Percentiles rank a stretch among this genome's conserved stretches.
phyloP scores from a whole-genome alignment of 768 basidiomycete species.

The Lactarius hengduanensis region DNA sequence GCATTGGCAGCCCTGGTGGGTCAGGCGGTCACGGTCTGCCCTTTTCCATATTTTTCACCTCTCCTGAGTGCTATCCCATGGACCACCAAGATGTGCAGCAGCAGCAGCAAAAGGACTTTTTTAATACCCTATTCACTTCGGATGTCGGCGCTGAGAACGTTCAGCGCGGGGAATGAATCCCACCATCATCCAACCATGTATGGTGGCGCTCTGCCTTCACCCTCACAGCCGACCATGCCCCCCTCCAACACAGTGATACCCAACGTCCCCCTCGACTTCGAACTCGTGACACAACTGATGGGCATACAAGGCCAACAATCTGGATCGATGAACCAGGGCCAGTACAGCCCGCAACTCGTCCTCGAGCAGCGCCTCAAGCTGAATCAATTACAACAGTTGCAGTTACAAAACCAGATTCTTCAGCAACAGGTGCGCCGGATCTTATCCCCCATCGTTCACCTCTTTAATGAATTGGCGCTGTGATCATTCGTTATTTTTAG shows the following conservation, averaged over 20 bases:
- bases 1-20: constrained; percentile 1
- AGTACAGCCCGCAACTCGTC: constrained; percentile 47
- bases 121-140: constrained; percentile 33
- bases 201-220: constrained; percentile 25
- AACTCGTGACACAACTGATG: constrained; percentile 51
- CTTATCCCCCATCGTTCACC: constrained; percentile 15
- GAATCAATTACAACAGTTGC: constrained; percentile 71
- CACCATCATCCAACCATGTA: constrained; percentile 25
- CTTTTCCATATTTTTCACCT: background rate
- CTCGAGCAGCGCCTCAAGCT: constrained; percentile 79
- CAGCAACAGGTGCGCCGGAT: constrained; percentile 73
- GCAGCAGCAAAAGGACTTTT: constrained; percentile 32
- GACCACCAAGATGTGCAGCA: constrained; percentile 26
- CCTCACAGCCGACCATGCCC: constrained; percentile 26
- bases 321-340: constrained; percentile 32
- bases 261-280: constrained; percentile 42
- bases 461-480: background rate
- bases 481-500: constrained; percentile 20
- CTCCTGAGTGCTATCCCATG: constrained; percentile 15
- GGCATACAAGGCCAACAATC: constrained; percentile 41
- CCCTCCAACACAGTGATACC: constrained; percentile 26
- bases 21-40: background rate
- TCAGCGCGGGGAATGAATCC: constrained; percentile 27
- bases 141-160: constrained; percentile 26
- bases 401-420: constrained; percentile 81